Percentiles rank a stretch among this genome's conserved stretches.
Evolutionary conservation across 1,284 basidiomycete species (phyloP).

Genomic region (Ganoderma leucocontextum): DNA sequence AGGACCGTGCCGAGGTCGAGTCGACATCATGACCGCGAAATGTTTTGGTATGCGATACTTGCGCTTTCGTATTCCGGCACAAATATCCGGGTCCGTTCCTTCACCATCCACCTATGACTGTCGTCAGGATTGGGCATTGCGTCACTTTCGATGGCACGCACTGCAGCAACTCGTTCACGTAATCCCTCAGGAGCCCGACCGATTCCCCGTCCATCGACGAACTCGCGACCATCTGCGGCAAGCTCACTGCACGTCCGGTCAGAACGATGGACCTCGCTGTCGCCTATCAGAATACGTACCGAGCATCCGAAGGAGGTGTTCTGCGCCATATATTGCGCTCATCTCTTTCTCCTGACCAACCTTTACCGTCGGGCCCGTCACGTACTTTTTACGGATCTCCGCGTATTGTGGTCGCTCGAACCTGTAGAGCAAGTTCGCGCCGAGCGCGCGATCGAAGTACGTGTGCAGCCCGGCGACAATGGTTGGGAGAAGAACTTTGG

Average conservation of each 20-base stretch:
- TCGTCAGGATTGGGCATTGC: conserved; percentile 12
- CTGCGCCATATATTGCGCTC: conserved; percentile 93
- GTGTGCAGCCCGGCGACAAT: conserved; percentile 90
- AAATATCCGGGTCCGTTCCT: conserved; percentile 74
- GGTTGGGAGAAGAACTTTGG: conserved; percentile 72
- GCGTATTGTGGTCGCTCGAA: conserved; percentile 95
- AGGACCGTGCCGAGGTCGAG: background rate
- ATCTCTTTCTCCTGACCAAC: conserved; percentile 84
- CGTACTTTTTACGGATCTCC: conserved; percentile 79
- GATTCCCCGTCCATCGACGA: conserved; percentile 94
- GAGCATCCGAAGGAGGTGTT: conserved; percentile 92
- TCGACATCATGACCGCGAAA: conserved; percentile 63
- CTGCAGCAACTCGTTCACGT: conserved; percentile 89
- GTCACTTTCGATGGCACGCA: conserved; percentile 53
- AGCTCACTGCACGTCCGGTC: conserved; percentile 57
- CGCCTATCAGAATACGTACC: conserved; percentile 60
- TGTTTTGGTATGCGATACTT: conserved; percentile 77
- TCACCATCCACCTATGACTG: conserved; percentile 67
- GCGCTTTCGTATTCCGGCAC: conserved; percentile 78
- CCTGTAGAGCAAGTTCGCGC: conserved; percentile 91
- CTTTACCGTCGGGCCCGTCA: conserved; percentile 74
- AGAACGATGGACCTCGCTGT: background rate
- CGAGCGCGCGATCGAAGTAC: conserved; percentile 94
- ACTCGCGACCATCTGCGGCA: conserved; percentile 86
- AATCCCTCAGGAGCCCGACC: conserved; percentile 85